Conservation (phyloP, 352 stramenopile species). For the Phytophthora rubi region DNA sequence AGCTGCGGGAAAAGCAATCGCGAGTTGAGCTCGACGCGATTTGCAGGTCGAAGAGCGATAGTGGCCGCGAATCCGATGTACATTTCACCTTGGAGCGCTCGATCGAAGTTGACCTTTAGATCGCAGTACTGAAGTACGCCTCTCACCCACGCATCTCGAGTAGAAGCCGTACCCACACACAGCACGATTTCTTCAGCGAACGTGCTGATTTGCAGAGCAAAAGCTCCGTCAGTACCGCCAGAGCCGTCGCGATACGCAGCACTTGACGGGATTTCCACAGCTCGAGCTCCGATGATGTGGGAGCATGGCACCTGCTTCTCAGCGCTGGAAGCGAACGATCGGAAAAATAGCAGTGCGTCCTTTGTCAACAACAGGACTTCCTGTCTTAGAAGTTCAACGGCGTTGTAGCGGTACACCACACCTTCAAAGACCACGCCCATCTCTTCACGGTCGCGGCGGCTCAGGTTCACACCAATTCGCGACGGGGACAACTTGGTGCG, state of each 20-base stretch:
- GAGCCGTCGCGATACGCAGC: slow-evolving; percentile 13
- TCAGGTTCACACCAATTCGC: slow-evolving; percentile 71
- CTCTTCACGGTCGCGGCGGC: slow-evolving; percentile 60
- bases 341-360: slow-evolving; percentile 65
- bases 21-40: slow-evolving; percentile 68
- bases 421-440: slow-evolving; percentile 67
- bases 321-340: slow-evolving; percentile 62
- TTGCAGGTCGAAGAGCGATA: slow-evolving; percentile 51
- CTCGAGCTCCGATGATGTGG: slow-evolving; percentile 61
- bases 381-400: slow-evolving; percentile 65
- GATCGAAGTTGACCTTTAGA: slow-evolving; percentile 52
- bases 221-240: slow-evolving; percentile 36
- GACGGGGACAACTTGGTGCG: slow-evolving; percentile 53
- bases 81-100: slow-evolving; percentile 41
- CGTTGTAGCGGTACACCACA: slow-evolving; percentile 77
- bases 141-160: slow-evolving; percentile 70
- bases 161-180: slow-evolving; percentile 66
- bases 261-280: slow-evolving; percentile 37
- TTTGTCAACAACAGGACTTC: slow-evolving; percentile 78
- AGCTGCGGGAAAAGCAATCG: slow-evolving; percentile 60
- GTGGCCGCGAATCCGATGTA: slow-evolving; percentile 49
- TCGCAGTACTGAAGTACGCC: slow-evolving; percentile 68
- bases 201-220: slow-evolving; percentile 72
- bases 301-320: slow-evolving; percentile 56
- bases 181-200: slow-evolving; percentile 80